Percentiles rank a stretch among this genome's conserved stretches.
Evolutionary conservation across 306 rosid species (phyloP).

Genomic region (Dalbergia cultrata): DNA sequence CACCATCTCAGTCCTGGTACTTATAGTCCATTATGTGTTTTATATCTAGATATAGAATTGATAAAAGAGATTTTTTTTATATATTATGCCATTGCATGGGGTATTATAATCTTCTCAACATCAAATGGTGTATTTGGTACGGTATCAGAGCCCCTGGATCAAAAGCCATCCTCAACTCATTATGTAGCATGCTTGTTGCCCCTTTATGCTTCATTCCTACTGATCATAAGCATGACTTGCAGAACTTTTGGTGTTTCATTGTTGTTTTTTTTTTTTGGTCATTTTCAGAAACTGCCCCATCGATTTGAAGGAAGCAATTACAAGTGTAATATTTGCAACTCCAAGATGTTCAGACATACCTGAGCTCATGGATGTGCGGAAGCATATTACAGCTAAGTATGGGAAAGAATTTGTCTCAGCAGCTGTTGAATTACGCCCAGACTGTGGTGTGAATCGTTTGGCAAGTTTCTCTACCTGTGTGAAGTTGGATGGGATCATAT

Average conservation of each 20-base stretch:
- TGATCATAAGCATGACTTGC: conserved; percentile 27
- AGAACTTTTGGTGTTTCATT: conserved; percentile 1
- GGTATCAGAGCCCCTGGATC: conserved; percentile 7
- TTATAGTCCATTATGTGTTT: conserved; percentile 2
- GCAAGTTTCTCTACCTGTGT: conserved; percentile 59
- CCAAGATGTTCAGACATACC: conserved; percentile 94
- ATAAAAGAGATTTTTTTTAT: conserved; percentile 9
- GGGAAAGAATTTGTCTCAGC: conserved; percentile 88
- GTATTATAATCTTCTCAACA: conserved; percentile 11
- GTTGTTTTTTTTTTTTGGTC: neutral
- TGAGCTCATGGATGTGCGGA: conserved; percentile 81
- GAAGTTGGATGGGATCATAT: conserved; percentile 29
- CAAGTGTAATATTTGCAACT: conserved; percentile 88
- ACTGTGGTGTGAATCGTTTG: conserved; percentile 95
- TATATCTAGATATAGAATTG: conserved; percentile 26
- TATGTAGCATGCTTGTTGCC: conserved; percentile 4
- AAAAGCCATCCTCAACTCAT: conserved; percentile 35
- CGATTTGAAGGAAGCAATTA: conserved; percentile 92
- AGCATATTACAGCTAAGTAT: conserved; percentile 79
- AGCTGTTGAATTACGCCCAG: conserved; percentile 90
- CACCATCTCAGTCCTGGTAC: conserved; percentile 10
- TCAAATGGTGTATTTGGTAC: conserved; percentile 12
- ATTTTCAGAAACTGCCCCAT: conserved; percentile 81
- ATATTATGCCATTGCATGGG: conserved; percentile 15
- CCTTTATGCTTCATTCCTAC: conserved; percentile 30